Base-by-base conservation (phyloP, 2,329 filamentous ascomycete genomes). In the Endocalyx cinctus region DNA sequence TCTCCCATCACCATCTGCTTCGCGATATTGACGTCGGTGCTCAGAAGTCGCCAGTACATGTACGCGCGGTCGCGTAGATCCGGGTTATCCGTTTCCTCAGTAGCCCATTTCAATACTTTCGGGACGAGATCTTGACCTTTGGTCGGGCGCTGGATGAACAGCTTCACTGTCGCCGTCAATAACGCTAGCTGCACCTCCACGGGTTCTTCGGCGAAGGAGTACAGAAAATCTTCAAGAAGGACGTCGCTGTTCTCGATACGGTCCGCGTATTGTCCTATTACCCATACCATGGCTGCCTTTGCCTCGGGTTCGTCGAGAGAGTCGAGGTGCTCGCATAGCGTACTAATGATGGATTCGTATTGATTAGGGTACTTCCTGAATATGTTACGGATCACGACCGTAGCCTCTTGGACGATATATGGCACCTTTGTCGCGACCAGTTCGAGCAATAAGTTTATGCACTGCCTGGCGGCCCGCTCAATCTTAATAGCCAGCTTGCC, bases 401-500 rank as follows among this genome's bases (percentile, higher is more conserved):
- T 98, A 12, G 92, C 92, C 68, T 98, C 92, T 63, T 98, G 92
- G 1, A 98, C 92, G 47, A 98, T 98, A 56, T 98, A 98, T 1
- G 89, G 94, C 34, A 98, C 83, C 64, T 97, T 97, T n/a, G 92
- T 97, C 17, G 89, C 84, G 29, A 98, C 92, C 25, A 98, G 76
- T 43, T 96, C 88, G 14, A 98, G 73, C 1, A 98, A 72, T 5
- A 94, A 82, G 54, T 90, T 89, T 57, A 98, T 98, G 63, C 92
- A 98, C 39, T 85, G 75, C 49, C 81, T 77, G 10, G 92, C 88
- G 3, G 92, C 88, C 2, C 90, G 87, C 60, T 97, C 92, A 47
- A 98, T 98, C 68, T 98, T 98, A 67, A 98, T 97, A 41, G 92
- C 92, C 39, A 98, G 72, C 64, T 98, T 98, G 42, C 92, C 92